Base-by-base conservation (phyloP, 1,139 yeast species). In the Yamadazyma epiphylla region DNA sequence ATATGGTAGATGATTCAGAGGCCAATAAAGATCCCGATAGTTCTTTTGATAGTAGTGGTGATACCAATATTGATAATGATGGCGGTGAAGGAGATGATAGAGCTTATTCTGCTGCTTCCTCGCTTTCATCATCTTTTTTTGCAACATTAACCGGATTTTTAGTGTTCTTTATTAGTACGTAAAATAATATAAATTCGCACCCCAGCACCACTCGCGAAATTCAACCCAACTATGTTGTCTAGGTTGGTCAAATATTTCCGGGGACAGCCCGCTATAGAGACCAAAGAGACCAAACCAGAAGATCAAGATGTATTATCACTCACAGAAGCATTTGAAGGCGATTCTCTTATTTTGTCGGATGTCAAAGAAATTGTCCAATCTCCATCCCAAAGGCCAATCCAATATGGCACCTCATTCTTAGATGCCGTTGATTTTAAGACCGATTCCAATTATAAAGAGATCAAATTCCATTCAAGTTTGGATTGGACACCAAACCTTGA, bases 391-490 rank as follows among this genome's bases (percentile, higher is more conserved):
- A n/a, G n/a, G n/a, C n/a, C n/a, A n/a, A n/a, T n/a, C n/a, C 48
- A 44, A 28, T 44, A 44, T 26, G 48, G 48, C 4, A 44, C 48
- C 6, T 31, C 46, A 2, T 42, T 43, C 26, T 36, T 29, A 2
- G 33, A 40, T 30, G 43, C 47, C 19, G 22, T 32, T 2, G 37
- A 42, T 21, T 42, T 33, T 17, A 15, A 24, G 3, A 25, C 42
- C 5, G 28, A 32, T n/a, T 29, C 31, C 4, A 22, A 26, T 6
- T 31, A 29, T 13, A 43, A 43, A 21, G 27, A 38, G 6, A 24
- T 43, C 12, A 37, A 36, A 23, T 41, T 40, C 25, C 32, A 37
- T 19, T 21, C 33, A 4, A 33, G 29, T 6, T 24, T 19, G n/a
- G 41, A 39, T 19, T 29, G 32, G 10, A 30, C 33, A 12, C 20